A percentile compares a stretch with the other conserved stretches of the same genome.
These are phyloP conservation scores for Plasmodium gallinaceum DNA, from an alignment of 169 alveolate genomes.

Conservation along the genomic window DNA sequence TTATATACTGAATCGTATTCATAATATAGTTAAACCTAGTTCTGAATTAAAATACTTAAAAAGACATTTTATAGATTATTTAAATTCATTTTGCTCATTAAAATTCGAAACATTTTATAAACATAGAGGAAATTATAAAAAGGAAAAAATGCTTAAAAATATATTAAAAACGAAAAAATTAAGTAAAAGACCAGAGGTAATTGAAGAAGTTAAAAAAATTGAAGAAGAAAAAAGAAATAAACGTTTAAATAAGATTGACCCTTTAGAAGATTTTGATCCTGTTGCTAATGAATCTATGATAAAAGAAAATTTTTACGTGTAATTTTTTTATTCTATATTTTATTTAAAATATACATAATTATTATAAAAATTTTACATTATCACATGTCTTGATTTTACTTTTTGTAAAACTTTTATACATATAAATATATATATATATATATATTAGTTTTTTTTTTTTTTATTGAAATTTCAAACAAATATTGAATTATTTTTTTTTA, in stretches of 20 bases:
- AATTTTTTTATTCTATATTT: neutral
- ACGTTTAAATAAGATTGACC: conserved; percentile 63
- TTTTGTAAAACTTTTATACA: neutral
- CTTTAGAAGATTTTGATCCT: conserved; percentile 71
- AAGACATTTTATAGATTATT: conserved; percentile 38
- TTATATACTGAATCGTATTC: conserved; percentile 68
- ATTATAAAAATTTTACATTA: too few species aligned
- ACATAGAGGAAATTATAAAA: conserved; percentile 75
- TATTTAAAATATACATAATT: too few species aligned
- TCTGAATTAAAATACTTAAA: conserved; percentile 56
- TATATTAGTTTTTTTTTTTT: neutral
- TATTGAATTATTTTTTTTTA: too few species aligned
- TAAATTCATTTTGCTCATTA: conserved; percentile 43
- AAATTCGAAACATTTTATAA: conserved; percentile 72
- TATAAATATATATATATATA: neutral
- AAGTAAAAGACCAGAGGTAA: conserved; percentile 71
- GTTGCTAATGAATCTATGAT: conserved; percentile 55
- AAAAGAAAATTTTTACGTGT: conserved; percentile 43
- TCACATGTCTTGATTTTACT: neutral
- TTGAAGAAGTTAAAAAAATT: conserved; percentile 62
- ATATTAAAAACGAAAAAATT: conserved; percentile 70
- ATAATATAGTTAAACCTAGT: conserved; percentile 72
- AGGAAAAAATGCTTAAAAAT: conserved; percentile 58
- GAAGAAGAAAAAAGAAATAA: conserved; percentile 51
- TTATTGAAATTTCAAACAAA: too few species aligned